Evolutionary conservation across 129 eudicot genomes (phyloP), one percentile per base, ranked within the genome.

Genomic region (Ambrosia trifida): DNA sequence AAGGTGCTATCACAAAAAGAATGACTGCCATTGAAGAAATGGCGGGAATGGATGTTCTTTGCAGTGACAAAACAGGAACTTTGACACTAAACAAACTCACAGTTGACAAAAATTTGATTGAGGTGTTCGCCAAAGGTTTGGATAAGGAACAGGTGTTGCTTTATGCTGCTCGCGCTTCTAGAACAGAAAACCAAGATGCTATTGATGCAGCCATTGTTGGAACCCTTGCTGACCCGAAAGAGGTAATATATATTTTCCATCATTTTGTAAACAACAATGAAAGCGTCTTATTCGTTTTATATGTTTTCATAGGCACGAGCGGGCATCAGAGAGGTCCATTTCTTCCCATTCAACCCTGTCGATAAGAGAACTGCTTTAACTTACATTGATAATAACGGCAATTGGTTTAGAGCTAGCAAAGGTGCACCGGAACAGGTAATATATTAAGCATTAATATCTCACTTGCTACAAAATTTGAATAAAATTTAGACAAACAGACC

Each of bases 11-110:
- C 61, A 91, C 97, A 44, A 91, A 91, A 85, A 83, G 97, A 70
- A 91, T 91, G 97, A 91, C 97, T 3, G 97, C 97, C 45, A 91
- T 91, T 65, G 97, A 90, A 80, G 97, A 90, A 71, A 90, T 90
- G 95, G 95, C 97, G 35, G 97, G 95, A 33, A 91, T 91, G 97
- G 97, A 91, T 78, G 87, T 91, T 47, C 95, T 91, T 13, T 91
- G 97, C 74, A 91, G 97, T 69, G 97, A 91, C 63, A 91, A 87
- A 72, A 91, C 97, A 0, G 97, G 95, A 10, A 91, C 97, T 14
- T 87, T 91, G 62, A 91, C 97, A 11, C 95, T 91, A 35, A 91
- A 91, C 80, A 91, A 91, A 82, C 85, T 90, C 10, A 85, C 89
- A 0, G 97, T 90, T 31, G 97, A 90, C 63, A 85, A 85, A 67